Evolutionary conservation across 768 basidiomycete species (phyloP).

Genomic region (Astraeus odoratus): DNA sequence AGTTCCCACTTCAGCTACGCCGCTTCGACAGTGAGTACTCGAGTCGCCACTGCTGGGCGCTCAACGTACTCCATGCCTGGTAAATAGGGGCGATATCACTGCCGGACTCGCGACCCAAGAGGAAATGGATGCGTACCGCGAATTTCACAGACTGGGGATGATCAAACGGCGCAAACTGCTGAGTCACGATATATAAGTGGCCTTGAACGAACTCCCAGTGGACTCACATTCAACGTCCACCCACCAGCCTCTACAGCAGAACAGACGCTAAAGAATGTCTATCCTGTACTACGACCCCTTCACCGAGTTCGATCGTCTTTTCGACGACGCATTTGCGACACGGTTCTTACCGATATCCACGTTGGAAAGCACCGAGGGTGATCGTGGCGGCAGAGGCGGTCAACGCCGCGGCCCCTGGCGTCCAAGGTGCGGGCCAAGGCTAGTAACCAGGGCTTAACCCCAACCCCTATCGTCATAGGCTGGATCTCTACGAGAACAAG

Average conservation of each 20-base stretch:
- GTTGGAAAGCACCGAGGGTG: not conserved
- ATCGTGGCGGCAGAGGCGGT: not conserved
- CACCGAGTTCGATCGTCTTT: constrained; percentile 37
- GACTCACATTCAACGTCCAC: not conserved
- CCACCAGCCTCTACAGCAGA: too few relatives aligned
- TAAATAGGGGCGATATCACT: too few relatives aligned
- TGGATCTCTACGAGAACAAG: constrained; percentile 44
- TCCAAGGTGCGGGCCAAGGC: constrained; percentile 15
- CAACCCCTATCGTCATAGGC: constrained; percentile 12
- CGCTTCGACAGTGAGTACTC: too few relatives aligned
- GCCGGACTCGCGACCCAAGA: too few relatives aligned
- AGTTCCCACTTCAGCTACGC: too few relatives aligned
- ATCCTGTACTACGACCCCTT: constrained; percentile 36
- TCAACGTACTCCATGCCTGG: too few relatives aligned
- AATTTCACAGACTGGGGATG: too few relatives aligned
- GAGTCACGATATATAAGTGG: not conserved
- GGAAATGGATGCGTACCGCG: too few relatives aligned
- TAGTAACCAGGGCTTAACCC: too few relatives aligned
- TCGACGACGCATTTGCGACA: constrained; percentile 33
- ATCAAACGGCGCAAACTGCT: too few relatives aligned
- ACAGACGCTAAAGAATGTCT: not conserved
- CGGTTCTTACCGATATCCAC: constrained; percentile 4
- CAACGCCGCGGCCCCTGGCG: constrained; percentile 2
- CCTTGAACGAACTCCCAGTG: not conserved
- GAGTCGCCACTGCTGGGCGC: too few relatives aligned